Evolutionary conservation across 352 stramenopile species (phyloP), one percentile per base, ranked within the genome.

Genomic region (Pythium scleroteichum): DNA sequence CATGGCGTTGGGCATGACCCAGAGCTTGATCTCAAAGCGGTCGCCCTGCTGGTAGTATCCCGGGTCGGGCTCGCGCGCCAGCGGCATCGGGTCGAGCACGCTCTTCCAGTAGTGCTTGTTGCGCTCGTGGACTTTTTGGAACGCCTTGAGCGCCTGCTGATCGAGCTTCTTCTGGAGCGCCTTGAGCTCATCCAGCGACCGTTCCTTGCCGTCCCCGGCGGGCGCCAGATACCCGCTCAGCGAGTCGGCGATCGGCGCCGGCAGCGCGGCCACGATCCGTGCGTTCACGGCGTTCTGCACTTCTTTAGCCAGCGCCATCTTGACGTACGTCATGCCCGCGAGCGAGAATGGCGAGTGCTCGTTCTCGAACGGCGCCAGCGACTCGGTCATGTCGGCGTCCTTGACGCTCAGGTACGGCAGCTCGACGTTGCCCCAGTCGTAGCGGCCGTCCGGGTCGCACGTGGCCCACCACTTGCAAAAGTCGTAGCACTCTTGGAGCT

Each of bases 381-480:
- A 5, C 51, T 66, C 59, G 33, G 24, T 44, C 41, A 66, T 61
- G 45, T 62, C 44, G 19, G 52, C 60, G 39, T 58, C 23, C 26
- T 58, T 45, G 45, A 58, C 17, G 27, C 5, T 26, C 8, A 57
- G 22, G 16, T 45, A 52, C n/a, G 60, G 60, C 26, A 62, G 35
- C 16, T 22, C 19, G 3, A 48, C 22, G 13, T 66, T 24, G 10
- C n/a, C 29, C 32, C 33, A 59, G 22, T 66, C 59, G 44, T 56
- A 62, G 19, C 12, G 17, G 8, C 49, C 46, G 38, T 47, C 10
- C 1, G 59, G 32, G 20, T 54, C 50, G 13, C 10, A 45, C 29
- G 50, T 51, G 7, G 50, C 46, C 45, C 46, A 63, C 52, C 47
- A 68, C 53, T 68, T 68, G 60, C 56, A 41, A 40, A 68, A 68